These are phyloP conservation scores for Kodamaea restingae DNA, from an alignment of 805 yeast genomes.

Conservation along the genomic window DNA sequence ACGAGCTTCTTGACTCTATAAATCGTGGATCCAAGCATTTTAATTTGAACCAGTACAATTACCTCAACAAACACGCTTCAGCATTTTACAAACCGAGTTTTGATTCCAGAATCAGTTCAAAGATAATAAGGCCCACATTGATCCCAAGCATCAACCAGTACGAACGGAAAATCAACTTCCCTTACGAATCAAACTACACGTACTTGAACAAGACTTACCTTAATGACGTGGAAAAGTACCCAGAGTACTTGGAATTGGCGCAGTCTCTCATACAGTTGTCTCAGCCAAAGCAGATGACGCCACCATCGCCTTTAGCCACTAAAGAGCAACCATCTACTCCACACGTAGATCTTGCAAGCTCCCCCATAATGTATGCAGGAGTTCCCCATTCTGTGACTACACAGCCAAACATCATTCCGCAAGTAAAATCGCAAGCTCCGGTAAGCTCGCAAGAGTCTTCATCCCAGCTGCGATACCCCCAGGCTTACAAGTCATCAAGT, in stretches of 20 bases:
- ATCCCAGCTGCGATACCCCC: slow-evolving; percentile 1
- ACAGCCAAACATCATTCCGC: background rate
- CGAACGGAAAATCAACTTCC: slow-evolving; percentile 44
- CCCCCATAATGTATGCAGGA: slow-evolving; percentile 7
- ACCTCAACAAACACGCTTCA: slow-evolving; percentile 18
- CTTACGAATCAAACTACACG: slow-evolving; percentile 51
- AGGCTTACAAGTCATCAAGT: background rate
- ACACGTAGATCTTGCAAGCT: slow-evolving; percentile 4
- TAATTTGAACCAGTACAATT: slow-evolving; percentile 27
- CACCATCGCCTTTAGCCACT: slow-evolving; percentile 6
- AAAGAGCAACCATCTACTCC: background rate
- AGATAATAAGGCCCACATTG: slow-evolving; percentile 17
- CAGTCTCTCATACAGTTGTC: slow-evolving; percentile 38
- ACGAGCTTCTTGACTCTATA: slow-evolving; percentile 35
- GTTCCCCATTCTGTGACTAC: slow-evolving; percentile 8
- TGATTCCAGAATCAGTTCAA: slow-evolving; percentile 34
- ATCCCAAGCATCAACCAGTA: slow-evolving; percentile 17
- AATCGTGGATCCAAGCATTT: slow-evolving; percentile 21
- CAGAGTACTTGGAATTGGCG: slow-evolving; percentile 47
- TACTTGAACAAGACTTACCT: slow-evolving; percentile 47
- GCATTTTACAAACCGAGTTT: slow-evolving; percentile 28
- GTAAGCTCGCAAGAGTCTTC: no score
- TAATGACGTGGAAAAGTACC: slow-evolving; percentile 46
- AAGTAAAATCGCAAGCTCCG: no score
- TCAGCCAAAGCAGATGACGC: slow-evolving; percentile 11